Conservation (phyloP, 306 rosid genomes). For the Vicia faba region DNA sequence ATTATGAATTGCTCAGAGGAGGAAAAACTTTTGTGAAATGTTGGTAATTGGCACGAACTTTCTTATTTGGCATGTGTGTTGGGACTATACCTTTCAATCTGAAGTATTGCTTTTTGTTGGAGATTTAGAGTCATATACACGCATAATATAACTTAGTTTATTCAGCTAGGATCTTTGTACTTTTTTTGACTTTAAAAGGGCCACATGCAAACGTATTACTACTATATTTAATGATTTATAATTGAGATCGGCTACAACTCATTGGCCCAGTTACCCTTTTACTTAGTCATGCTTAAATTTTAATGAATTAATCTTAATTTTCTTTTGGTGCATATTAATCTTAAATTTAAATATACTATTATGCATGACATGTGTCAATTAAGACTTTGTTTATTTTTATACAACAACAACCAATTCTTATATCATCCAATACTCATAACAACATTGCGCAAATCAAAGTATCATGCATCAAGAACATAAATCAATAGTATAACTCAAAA, state of each 20-base stretch:
- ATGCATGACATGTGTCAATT: background rate
- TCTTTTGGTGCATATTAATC: too few relatives aligned
- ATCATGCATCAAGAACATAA: too few relatives aligned
- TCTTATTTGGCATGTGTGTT: conserved; percentile 38
- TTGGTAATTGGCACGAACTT: conserved; percentile 26
- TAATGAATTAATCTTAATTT: background rate
- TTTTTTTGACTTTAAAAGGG: conserved; percentile 20
- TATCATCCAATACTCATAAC: too few relatives aligned
- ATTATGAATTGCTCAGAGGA: background rate
- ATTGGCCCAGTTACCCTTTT: conserved; percentile 35
- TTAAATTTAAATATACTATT: background rate
- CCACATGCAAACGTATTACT: conserved; percentile 39
- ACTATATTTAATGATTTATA: conserved; percentile 28
- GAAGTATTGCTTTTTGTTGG: conserved; percentile 38
- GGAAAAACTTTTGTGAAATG: conserved; percentile 26
- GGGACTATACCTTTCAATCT: conserved; percentile 41
- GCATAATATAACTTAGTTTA: conserved; percentile 8
- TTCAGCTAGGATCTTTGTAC: conserved; percentile 29
- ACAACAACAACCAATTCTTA: background rate
- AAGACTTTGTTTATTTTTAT: background rate
- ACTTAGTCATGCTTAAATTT: background rate
- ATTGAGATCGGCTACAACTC: conserved; percentile 25
- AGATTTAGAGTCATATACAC: conserved; percentile 33
- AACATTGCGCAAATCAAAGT: too few relatives aligned
- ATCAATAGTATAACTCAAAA: too few relatives aligned